A percentile compares a stretch with the other conserved stretches of the same genome.
Evolutionary conservation across 2,329 filamentous ascomycete species (phyloP).

Genomic region (Pyrenochaeta sp.): DNA sequence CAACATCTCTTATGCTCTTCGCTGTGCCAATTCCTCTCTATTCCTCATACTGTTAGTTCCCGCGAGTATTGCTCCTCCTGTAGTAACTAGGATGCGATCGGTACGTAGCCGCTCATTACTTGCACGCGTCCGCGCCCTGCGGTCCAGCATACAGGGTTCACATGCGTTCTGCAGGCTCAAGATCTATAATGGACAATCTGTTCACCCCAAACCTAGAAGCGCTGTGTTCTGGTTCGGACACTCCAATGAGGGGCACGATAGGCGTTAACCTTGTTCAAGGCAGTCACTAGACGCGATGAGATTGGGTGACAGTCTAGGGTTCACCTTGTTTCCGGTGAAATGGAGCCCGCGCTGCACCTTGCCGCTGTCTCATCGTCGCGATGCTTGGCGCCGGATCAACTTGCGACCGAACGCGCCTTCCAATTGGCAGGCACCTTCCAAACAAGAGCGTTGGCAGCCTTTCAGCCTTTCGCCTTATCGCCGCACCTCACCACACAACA

Average conservation of each 20-base stretch:
- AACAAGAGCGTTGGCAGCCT: background rate
- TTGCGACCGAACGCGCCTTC: background rate
- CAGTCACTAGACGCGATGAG: background rate
- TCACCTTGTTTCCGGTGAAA: background rate
- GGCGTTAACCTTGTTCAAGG: background rate
- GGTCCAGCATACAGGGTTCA: background rate
- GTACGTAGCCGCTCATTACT: background rate
- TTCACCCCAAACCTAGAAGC: background rate
- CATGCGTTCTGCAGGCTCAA: background rate
- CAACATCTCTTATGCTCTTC: no score
- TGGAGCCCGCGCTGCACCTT: background rate
- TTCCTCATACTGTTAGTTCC: no score
- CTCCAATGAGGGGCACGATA: no score
- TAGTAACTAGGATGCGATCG: background rate
- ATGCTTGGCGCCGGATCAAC: slow-evolving; percentile 13
- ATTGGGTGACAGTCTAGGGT: background rate
- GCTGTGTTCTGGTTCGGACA: no score
- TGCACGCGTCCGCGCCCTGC: background rate
- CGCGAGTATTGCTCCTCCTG: no score
- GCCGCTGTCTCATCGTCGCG: background rate
- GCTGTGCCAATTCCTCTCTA: no score
- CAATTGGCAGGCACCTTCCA: background rate
- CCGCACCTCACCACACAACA: background rate
- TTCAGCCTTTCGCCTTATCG: background rate
- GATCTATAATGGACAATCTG: background rate